A percentile compares a stretch with the other conserved stretches of the same genome.
Evolutionary conservation across 805 yeast genomes (phyloP).

Genomic region (Blastobotrys attinorum): DNA sequence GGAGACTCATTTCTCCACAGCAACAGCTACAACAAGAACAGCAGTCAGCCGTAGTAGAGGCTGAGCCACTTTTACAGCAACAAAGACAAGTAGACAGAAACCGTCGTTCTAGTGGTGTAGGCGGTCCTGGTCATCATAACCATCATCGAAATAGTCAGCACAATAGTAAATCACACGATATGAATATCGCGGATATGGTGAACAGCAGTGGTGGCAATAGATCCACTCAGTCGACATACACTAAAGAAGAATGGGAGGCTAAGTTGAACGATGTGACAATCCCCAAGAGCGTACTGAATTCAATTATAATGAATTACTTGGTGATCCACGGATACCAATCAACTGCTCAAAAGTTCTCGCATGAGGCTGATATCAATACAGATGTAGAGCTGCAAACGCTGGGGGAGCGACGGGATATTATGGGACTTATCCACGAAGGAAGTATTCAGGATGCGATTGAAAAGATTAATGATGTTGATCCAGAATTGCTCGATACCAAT

Average conservation of each 20-base stretch:
- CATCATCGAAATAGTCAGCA: too few species aligned
- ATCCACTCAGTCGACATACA: too few species aligned
- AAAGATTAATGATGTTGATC: constrained; percentile 50
- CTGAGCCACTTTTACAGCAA: background rate
- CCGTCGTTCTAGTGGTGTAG: too few species aligned
- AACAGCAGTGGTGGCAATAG: too few species aligned
- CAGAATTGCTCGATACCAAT: constrained; percentile 56
- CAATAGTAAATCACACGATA: too few species aligned
- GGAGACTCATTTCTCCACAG: too few species aligned
- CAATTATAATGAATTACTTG: constrained; percentile 61
- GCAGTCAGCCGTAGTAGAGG: too few species aligned
- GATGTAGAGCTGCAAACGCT: constrained; percentile 43
- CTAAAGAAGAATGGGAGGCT: constrained; percentile 24
- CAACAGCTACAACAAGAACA: too few species aligned
- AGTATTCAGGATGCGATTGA: constrained; percentile 51
- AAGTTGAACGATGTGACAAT: constrained; percentile 19
- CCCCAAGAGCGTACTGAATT: constrained; percentile 32
- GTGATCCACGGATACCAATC: constrained; percentile 70
- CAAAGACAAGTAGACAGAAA: too few species aligned
- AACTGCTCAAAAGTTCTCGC: constrained; percentile 54
- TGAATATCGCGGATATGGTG: too few species aligned
- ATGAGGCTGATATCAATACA: constrained; percentile 35
- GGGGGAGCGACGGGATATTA: constrained; percentile 44
- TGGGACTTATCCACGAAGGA: constrained; percentile 48
- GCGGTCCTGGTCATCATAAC: too few species aligned